Conservation (phyloP, 306 rosid species). For the Glycine soja region DNA sequence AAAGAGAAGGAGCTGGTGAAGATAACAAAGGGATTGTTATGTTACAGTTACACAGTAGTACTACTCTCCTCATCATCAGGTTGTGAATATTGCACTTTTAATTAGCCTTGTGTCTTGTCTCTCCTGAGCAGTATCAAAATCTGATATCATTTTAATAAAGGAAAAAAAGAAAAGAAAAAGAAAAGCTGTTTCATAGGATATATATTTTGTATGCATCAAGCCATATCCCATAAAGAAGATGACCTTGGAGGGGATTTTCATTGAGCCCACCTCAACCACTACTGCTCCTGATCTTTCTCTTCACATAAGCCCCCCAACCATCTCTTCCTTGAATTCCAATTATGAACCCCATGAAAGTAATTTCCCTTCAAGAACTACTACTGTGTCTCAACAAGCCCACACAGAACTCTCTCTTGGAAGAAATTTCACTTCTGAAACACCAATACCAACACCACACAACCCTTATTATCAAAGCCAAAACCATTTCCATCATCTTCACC, state of each 20-base stretch:
- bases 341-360: slow-evolving; percentile 18
- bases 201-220: slow-evolving; percentile 24
- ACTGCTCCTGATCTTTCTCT: slow-evolving; percentile 87
- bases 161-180: not conserved
- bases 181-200: slow-evolving; percentile 3
- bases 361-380: slow-evolving; percentile 6
- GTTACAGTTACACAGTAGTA: too few relatives aligned
- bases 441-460: slow-evolving; percentile 22
- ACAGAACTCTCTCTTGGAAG: slow-evolving; percentile 81
- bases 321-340: slow-evolving; percentile 51
- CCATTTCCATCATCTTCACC: slow-evolving; percentile 43
- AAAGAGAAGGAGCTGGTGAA: not conserved
- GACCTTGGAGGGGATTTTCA: slow-evolving; percentile 90
- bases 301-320: slow-evolving; percentile 78
- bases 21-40: slow-evolving; percentile 2
- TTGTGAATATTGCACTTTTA: slow-evolving; percentile 52
- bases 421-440: slow-evolving; percentile 38
- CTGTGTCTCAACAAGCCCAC: slow-evolving; percentile 54
- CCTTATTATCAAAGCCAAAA: slow-evolving; percentile 45
- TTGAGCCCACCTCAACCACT: slow-evolving; percentile 60
- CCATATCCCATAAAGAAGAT: slow-evolving; percentile 51
- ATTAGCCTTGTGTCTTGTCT: slow-evolving; percentile 24
- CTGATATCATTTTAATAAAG: slow-evolving; percentile 44
- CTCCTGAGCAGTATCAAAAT: slow-evolving; percentile 3
- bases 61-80: not conserved